Base-by-base conservation (phyloP, 2,329 filamentous ascomycete species). In the Paracoccidioides brasiliensis region DNA sequence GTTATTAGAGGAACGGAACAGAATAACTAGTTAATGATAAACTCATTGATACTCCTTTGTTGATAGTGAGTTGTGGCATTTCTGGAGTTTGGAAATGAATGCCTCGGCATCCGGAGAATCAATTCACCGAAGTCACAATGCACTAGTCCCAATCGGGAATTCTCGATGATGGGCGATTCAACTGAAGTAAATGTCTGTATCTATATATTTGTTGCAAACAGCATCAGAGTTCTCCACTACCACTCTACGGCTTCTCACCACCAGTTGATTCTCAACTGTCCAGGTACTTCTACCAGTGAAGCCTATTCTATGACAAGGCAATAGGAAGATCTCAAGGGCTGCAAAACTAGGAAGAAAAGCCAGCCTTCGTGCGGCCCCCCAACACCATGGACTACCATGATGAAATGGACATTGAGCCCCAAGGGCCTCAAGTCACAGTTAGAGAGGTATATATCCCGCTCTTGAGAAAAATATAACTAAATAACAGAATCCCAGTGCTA, bases 351-450 rank as follows among this genome's bases (percentile, higher is more conserved):
- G 48, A 33, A 35, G 40, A 28, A 40, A 51, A 51, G 35, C 48
- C 48, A 41, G 48, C 48, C 48, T 38, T 40, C 15, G 48, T 15
- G 35, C 48, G 48, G 48, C 48, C 30, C 33, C 35, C 48, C 3
- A 60, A 60, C 63, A 64, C 41, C 54, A 73, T 74, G 71, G 70
- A 74, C 53, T 73, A 22, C 22, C 22, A 72, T 61, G 51, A 67
- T 60, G 60, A 55, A 33, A 75, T 75, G 72, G 73, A 75, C 52
- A 72, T 74, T 57, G 73, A 75, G 70, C 69, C 73, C 62, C 66
- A 70, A 28, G 74, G 74, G 61, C 72, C 72, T 48, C 73, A 75
- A 63, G 72, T 76, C 45, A 76, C 73, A 40, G 73, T 76, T 53
- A 70, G 74, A 65, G 73, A 75, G 63, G 73, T 75, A 57, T 55